These are phyloP conservation scores for Pseudoperonospora humuli DNA, from an alignment of 352 stramenopile species.

Conservation along the genomic window DNA sequence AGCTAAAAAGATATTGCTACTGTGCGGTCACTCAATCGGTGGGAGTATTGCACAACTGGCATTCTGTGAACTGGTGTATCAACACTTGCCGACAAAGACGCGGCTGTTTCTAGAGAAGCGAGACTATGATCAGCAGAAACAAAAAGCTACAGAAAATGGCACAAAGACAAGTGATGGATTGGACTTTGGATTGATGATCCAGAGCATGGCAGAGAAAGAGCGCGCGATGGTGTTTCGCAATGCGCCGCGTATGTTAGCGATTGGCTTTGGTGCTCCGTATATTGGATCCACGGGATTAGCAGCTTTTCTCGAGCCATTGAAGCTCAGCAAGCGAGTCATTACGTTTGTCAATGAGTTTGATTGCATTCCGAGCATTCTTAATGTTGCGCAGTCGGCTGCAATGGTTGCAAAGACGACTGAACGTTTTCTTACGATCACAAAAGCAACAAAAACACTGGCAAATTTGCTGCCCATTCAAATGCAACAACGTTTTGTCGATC, in stretches of 20 bases:
- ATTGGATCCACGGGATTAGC: slow-evolving; percentile 41
- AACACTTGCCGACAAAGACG: slow-evolving; percentile 41
- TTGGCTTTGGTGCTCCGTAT: slow-evolving; percentile 76
- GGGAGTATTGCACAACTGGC: slow-evolving; percentile 77
- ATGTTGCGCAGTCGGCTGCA: slow-evolving; percentile 67
- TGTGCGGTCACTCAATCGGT: slow-evolving; percentile 79
- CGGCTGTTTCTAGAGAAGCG: slow-evolving; percentile 49
- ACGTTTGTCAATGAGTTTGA: slow-evolving; percentile 84
- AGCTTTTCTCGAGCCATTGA: slow-evolving; percentile 43
- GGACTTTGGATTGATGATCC: slow-evolving; percentile 20
- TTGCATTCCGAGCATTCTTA: slow-evolving; percentile 79
- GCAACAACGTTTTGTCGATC: slow-evolving; percentile 52
- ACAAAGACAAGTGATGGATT: slow-evolving; percentile 7
- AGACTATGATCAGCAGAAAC: slow-evolving; percentile 49
- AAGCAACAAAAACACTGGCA: slow-evolving; percentile 67
- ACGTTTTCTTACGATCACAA: slow-evolving; percentile 70
- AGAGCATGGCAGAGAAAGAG: slow-evolving; percentile 15
- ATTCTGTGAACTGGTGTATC: slow-evolving; percentile 68
- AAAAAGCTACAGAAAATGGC: slow-evolving; percentile 10
- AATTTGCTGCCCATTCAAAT: slow-evolving; percentile 65
- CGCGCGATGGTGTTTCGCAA: slow-evolving; percentile 17
- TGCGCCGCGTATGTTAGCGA: slow-evolving; percentile 45
- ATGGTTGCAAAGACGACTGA: slow-evolving; percentile 77
- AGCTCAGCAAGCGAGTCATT: slow-evolving; percentile 42
- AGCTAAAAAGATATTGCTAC: slow-evolving; percentile 52